These are phyloP conservation scores for Melanomma pulvis-pyrius DNA, from an alignment of 495 filamentous ascomycete genomes.

Conservation along the genomic window DNA sequence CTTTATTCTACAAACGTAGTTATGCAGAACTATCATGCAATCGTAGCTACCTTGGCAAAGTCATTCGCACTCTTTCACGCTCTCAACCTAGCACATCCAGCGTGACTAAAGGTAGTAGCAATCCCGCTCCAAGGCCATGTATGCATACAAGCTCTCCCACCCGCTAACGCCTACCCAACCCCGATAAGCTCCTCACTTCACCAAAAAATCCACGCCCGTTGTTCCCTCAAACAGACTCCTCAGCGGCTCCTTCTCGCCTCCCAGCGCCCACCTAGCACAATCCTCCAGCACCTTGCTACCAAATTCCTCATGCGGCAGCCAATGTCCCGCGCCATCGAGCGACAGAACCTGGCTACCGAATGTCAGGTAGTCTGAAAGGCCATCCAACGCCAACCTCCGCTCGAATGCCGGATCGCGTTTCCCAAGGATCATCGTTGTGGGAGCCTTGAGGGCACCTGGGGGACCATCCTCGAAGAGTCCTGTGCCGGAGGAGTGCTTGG, in stretches of 20 bases:
- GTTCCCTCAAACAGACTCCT: constrained; percentile 13
- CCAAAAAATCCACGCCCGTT: constrained; percentile 16
- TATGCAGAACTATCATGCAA: no score
- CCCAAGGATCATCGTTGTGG: constrained; percentile 59
- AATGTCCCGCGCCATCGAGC: constrained; percentile 35
- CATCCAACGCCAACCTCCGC: constrained; percentile 34
- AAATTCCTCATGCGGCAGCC: constrained; percentile 36
- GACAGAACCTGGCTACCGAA: constrained; percentile 35
- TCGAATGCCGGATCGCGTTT: constrained; percentile 49
- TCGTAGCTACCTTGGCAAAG: no score
- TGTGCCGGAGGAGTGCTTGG: constrained; percentile 40
- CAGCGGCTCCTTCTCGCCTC: constrained; percentile 21
- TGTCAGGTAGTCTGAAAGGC: constrained; percentile 38
- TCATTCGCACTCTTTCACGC: no score
- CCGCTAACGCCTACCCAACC: background rate
- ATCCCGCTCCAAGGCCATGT: background rate
- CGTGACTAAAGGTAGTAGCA: no score
- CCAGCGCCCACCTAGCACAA: constrained; percentile 33
- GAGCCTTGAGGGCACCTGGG: constrained; percentile 51
- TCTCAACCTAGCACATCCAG: no score
- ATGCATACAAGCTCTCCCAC: background rate
- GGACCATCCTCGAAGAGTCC: constrained; percentile 54
- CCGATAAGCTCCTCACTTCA: background rate
- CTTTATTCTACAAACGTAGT: no score
- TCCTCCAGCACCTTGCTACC: constrained; percentile 27